Evolutionary conservation across 2,329 filamentous ascomycete species (phyloP).

Genomic region (Fusarium ramigenum): DNA sequence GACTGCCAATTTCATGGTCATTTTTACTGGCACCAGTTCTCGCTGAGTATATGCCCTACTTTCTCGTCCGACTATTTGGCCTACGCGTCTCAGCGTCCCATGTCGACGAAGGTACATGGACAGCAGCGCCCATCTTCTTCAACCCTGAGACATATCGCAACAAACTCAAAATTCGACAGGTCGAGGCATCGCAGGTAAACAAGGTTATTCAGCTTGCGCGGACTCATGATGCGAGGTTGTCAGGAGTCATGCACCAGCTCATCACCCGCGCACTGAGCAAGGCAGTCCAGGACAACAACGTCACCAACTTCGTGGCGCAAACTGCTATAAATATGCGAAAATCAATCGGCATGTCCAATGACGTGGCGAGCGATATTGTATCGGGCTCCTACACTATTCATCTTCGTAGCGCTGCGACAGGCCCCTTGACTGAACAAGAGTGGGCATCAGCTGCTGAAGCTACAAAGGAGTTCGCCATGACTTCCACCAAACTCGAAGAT

Average conservation of each 20-base stretch:
- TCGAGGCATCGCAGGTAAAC: slow-evolving; percentile 14
- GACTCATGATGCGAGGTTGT: slow-evolving; percentile 33
- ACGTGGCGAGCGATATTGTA: slow-evolving; percentile 24
- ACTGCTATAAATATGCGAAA: slow-evolving; percentile 40
- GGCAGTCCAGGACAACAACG: slow-evolving; percentile 7
- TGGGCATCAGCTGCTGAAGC: slow-evolving; percentile 28
- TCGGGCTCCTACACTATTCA: slow-evolving; percentile 30
- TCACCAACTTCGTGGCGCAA: slow-evolving; percentile 39
- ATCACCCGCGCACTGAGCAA: slow-evolving; percentile 36
- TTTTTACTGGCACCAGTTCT: slow-evolving; percentile 35
- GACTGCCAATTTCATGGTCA: slow-evolving; percentile 38
- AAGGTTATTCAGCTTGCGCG: slow-evolving; percentile 18
- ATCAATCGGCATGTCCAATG: slow-evolving; percentile 29
- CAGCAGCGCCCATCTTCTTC: slow-evolving; percentile 20
- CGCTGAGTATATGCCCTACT: slow-evolving; percentile 23
- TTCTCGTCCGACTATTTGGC: slow-evolving; percentile 24
- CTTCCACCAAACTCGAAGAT: slow-evolving; percentile 24
- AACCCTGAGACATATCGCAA: slow-evolving; percentile 12
- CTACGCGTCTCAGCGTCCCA: slow-evolving; percentile 17
- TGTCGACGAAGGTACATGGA: slow-evolving; percentile 34
- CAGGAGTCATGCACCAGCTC: slow-evolving; percentile 31
- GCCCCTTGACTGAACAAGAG: slow-evolving; percentile 27
- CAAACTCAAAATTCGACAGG: slow-evolving; percentile 26
- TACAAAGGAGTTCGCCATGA: slow-evolving; percentile 23
- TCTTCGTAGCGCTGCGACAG: not conserved